phyloP scores from a whole-genome alignment of 2,329 filamentous ascomycete species.

The Plectosphaerella cucumerina region DNA sequence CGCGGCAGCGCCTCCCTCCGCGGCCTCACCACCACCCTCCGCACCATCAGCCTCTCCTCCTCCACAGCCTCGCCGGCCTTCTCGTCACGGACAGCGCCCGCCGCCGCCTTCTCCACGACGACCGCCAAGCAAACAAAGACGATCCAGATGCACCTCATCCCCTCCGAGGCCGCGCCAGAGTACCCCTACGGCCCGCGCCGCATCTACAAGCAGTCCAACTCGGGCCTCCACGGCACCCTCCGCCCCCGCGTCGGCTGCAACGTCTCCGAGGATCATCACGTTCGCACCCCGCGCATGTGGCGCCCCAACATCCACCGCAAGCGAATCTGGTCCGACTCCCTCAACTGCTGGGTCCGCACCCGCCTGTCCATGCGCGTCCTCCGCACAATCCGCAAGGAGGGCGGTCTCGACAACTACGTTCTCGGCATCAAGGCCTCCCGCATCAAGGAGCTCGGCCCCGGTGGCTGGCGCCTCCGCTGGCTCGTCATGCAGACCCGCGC shows the following conservation, averaged over 20 bases:
- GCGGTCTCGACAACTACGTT: conserved; percentile 88
- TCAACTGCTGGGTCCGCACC: conserved; percentile 61
- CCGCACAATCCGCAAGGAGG: conserved; percentile 75
- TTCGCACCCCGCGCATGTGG: conserved; percentile 71
- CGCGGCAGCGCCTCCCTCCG: conserved; percentile 1
- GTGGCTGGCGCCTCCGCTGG: conserved; percentile 89
- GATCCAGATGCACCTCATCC: conserved; percentile 39
- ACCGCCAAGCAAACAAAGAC: conserved; percentile 30
- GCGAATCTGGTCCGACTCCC: conserved; percentile 59
- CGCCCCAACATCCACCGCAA: conserved; percentile 69
- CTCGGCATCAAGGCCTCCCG: conserved; percentile 73
- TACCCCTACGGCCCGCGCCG: conserved; percentile 71
- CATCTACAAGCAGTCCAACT: conserved; percentile 77
- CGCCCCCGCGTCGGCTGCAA: conserved; percentile 78
- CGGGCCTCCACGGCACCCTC: conserved; percentile 65
- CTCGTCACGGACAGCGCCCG: conserved; percentile 30
- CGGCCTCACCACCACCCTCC: conserved; percentile 5
- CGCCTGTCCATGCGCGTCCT: conserved; percentile 67
- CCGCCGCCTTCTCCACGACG: conserved; percentile 31
- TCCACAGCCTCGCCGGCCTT: background rate
- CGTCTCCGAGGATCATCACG: conserved; percentile 62
- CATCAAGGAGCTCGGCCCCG: conserved; percentile 81
- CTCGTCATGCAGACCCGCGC: conserved; percentile 73
- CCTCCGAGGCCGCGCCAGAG: conserved; percentile 48
- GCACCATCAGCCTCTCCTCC: conserved; percentile 1